These are phyloP conservation scores for Colletotrichum godetiae DNA, from an alignment of 2,329 filamentous ascomycete genomes.

Conservation along the genomic window DNA sequence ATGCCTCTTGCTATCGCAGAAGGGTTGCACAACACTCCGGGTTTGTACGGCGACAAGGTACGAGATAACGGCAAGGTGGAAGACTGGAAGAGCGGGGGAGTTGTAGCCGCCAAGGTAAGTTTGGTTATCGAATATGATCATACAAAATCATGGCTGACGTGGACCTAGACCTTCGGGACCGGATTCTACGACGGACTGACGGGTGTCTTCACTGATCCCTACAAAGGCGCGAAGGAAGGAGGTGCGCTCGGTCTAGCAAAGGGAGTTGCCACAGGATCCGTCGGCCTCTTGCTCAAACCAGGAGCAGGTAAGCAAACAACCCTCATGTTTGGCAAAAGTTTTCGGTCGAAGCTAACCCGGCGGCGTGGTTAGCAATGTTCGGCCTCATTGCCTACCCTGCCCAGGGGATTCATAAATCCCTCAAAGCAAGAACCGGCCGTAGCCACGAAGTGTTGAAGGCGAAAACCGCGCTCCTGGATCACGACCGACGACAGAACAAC, in stretches of 20 bases:
- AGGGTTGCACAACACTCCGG: slow-evolving; percentile 47
- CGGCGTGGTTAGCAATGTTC: slow-evolving; percentile 30
- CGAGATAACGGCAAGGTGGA: slow-evolving; percentile 45
- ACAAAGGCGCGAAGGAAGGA: slow-evolving; percentile 44
- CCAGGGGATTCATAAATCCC: slow-evolving; percentile 46
- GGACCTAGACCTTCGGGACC: slow-evolving; percentile 26
- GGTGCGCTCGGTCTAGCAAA: slow-evolving; percentile 46
- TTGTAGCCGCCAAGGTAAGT: slow-evolving; percentile 43
- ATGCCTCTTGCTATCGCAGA: slow-evolving; percentile 49
- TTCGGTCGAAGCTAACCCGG: slow-evolving; percentile 14
- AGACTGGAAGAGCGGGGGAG: slow-evolving; percentile 46
- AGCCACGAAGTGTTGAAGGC: background rate
- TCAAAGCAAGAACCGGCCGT: slow-evolving; percentile 37
- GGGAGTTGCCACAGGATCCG: slow-evolving; percentile 47
- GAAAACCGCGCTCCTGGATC: slow-evolving; percentile 2
- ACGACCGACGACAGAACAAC: background rate
- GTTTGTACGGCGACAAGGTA: slow-evolving; percentile 49
- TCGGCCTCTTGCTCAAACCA: slow-evolving; percentile 39
- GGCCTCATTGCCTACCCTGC: slow-evolving; percentile 46
- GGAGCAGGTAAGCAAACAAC: slow-evolving; percentile 39
- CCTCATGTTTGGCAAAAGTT: background rate
- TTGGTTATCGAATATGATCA: background rate
- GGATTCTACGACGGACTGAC: slow-evolving; percentile 46
- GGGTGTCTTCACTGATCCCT: slow-evolving; percentile 44
- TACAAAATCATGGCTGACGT: background rate